Conservation (phyloP, 1,284 basidiomycete species). For the Marasmius tenuissimus region DNA sequence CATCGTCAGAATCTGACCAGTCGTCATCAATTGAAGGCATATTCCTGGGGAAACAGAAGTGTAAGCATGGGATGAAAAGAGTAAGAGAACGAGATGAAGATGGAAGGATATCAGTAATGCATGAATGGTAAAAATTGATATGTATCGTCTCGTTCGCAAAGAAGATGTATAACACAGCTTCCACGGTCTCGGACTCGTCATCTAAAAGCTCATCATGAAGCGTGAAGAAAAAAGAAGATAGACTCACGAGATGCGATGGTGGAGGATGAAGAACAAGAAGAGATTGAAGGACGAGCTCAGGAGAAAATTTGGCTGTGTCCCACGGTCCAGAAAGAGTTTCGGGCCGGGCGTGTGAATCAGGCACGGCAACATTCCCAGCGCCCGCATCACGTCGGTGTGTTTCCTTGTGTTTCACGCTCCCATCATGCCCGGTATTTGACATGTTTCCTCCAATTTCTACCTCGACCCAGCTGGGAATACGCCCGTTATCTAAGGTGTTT, state of each 20-base stretch:
- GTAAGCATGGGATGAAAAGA: conserved; percentile 17
- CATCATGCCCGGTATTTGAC: too few relatives aligned
- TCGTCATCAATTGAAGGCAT: conserved; percentile 51
- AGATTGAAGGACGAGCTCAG: too few relatives aligned
- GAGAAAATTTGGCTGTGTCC: too few relatives aligned
- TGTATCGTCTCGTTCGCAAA: conserved; percentile 62
- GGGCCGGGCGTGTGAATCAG: too few relatives aligned
- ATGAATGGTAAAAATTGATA: conserved; percentile 80
- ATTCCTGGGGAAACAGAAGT: conserved; percentile 19
- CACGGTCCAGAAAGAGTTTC: too few relatives aligned
- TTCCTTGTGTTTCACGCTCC: too few relatives aligned
- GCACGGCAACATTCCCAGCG: too few relatives aligned
- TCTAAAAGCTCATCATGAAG: conserved; percentile 72
- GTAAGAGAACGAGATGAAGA: conserved; percentile 16
- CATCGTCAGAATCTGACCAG: conserved; percentile 80
- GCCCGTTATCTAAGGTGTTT: too few relatives aligned
- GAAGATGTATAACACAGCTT: conserved; percentile 60
- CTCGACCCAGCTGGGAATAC: too few relatives aligned
- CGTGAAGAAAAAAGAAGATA: conserved; percentile 14
- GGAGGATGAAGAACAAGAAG: background rate
- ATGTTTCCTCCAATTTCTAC: too few relatives aligned
- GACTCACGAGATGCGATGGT: conserved; percentile 23
- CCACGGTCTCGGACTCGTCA: conserved; percentile 82
- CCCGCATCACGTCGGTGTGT: too few relatives aligned
- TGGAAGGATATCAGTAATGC: conserved; percentile 68